Conservation (phyloP, 164 flowering plant genomes). For the Cinnamomum micranthum region DNA sequence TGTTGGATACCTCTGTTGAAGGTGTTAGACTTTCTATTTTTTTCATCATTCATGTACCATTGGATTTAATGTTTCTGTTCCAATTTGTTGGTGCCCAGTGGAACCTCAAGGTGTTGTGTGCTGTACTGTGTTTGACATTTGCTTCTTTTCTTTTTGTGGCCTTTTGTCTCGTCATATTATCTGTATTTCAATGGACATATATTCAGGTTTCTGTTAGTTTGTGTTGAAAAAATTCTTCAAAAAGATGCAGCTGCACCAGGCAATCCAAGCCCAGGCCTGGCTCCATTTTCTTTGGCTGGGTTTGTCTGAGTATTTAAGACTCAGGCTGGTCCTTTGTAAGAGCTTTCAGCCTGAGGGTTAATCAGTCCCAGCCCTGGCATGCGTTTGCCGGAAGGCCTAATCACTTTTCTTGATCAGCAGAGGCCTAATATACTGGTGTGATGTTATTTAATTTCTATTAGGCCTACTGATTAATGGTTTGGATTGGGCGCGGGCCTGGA, state of each 20-base stretch:
- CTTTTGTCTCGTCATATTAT: too few relatives aligned
- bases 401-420: neutral
- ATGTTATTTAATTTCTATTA: too few relatives aligned
- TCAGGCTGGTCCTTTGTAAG: too few relatives aligned
- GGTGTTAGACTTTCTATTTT: conserved; percentile 34
- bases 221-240: neutral
- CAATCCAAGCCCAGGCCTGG: neutral
- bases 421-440: neutral
- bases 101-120: neutral
- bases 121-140: neutral
- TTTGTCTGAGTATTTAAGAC: neutral
- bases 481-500: neutral
- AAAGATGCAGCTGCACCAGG: neutral
- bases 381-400: neutral
- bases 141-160: neutral
- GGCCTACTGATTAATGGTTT: neutral
- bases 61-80: neutral
- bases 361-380: neutral
- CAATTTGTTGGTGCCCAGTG: neutral
- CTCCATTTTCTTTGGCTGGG: neutral
- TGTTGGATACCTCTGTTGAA: conserved; percentile 96
- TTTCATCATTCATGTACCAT: neutral
- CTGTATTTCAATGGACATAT: too few relatives aligned
- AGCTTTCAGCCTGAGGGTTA: too few relatives aligned
- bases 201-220: neutral